Evolutionary conservation across 441 rosid genomes (phyloP).

Genomic region (Corymbia citriodora): DNA sequence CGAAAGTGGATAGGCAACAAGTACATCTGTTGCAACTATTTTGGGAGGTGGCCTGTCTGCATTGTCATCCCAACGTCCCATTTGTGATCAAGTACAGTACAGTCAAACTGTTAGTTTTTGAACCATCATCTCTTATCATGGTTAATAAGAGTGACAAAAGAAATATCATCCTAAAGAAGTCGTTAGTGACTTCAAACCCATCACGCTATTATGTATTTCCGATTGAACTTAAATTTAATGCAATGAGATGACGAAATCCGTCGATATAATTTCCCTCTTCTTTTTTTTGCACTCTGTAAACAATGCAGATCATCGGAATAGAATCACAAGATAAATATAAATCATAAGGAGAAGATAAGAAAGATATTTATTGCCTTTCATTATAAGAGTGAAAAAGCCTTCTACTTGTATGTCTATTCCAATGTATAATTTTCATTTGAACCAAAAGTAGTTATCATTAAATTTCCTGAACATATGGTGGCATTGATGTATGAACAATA

Average conservation of each 20-base stretch:
- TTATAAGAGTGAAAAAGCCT: not conserved
- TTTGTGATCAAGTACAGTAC: not conserved
- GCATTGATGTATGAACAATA: not conserved
- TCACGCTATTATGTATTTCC: fast-evolving
- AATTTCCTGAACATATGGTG: not conserved
- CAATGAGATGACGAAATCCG: not conserved
- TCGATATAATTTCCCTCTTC: not conserved
- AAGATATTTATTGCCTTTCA: not conserved
- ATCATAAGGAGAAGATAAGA: not conserved
- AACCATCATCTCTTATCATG: not conserved
- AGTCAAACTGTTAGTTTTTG: fast-evolving
- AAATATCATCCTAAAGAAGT: not conserved
- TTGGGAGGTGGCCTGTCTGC: not conserved
- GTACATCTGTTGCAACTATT: not conserved
- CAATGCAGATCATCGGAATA: not conserved
- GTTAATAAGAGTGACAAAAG: not conserved
- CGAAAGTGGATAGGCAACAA: not conserved
- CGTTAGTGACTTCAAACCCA: not conserved
- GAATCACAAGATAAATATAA: not conserved
- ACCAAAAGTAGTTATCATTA: not conserved
- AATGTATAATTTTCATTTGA: not conserved
- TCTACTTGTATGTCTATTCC: not conserved
- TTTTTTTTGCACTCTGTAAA: not conserved
- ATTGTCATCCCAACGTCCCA: fast-evolving
- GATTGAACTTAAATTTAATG: not conserved